Percentiles rank a stretch among this genome's conserved stretches.
phyloP scores from a whole-genome alignment of 257 asterid species.

The Solanum clarkiae region DNA sequence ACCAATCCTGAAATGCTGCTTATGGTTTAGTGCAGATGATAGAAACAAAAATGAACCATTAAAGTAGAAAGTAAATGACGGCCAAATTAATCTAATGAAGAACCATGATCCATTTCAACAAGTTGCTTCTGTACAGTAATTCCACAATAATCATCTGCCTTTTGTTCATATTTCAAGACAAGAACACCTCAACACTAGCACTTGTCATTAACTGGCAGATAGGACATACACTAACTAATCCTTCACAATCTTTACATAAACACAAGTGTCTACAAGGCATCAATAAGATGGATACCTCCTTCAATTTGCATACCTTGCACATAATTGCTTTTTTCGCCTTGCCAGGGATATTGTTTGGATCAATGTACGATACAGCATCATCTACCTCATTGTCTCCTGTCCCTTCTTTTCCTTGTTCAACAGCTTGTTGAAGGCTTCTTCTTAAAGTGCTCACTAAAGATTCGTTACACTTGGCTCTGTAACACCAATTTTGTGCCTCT shows the following conservation, averaged over 20 bases:
- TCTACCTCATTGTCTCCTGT: constrained; percentile 52
- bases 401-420: constrained; percentile 49
- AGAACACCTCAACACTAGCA: constrained; percentile 52
- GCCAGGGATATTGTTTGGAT: constrained; percentile 32
- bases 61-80: not conserved
- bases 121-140: not conserved
- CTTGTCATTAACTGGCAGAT: constrained; percentile 52
- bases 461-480: constrained; percentile 75
- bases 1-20: not conserved
- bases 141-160: not conserved
- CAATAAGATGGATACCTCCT: constrained; percentile 55
- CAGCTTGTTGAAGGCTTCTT: constrained; percentile 53
- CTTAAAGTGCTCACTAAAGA: constrained; percentile 56
- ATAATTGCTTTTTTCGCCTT: constrained; percentile 10
- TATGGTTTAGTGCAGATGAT: not conserved
- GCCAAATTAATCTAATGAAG: not conserved
- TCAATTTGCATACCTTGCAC: constrained; percentile 49
- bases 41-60: not conserved
- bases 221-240: constrained; percentile 54
- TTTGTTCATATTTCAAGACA: constrained; percentile 31
- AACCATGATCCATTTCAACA: not conserved
- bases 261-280: constrained; percentile 93
- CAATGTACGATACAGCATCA: constrained; percentile 56
- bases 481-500: constrained; percentile 82
- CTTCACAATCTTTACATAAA: constrained; percentile 73